These are phyloP conservation scores for Apiospora rasikravindrae DNA, from an alignment of 2,329 filamentous ascomycete species.

Conservation along the genomic window DNA sequence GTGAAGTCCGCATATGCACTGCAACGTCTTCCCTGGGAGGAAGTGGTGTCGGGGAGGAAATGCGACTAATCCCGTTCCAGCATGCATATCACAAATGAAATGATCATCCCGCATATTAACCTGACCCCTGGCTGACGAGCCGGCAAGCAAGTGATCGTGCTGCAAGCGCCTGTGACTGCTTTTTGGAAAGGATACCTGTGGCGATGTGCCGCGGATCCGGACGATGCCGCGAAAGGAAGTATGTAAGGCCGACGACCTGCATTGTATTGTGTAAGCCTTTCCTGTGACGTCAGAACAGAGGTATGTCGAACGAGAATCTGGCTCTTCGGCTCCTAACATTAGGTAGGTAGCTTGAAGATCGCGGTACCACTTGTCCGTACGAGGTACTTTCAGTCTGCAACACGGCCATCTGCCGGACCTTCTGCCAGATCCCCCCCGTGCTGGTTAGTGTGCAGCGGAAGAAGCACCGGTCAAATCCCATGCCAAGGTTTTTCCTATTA, in stretches of 20 bases:
- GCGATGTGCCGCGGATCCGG: neutral
- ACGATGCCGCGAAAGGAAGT: neutral
- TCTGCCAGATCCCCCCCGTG: neutral
- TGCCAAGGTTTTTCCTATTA: neutral
- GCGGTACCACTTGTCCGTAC: neutral
- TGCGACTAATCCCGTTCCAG: neutral
- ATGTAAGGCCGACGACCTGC: neutral
- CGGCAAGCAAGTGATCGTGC: neutral
- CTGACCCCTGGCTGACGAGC: neutral
- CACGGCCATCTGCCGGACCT: neutral
- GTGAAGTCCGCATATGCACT: slow-evolving; percentile 9
- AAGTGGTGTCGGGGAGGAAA: neutral
- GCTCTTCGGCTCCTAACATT: neutral
- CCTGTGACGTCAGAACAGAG: neutral
- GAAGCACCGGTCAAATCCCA: neutral
- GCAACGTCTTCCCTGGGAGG: neutral
- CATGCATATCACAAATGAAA: neutral
- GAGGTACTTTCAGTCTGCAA: neutral
- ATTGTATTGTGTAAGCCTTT: neutral
- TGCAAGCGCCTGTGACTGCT: neutral
- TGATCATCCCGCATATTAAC: neutral
- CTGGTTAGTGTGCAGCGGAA: neutral
- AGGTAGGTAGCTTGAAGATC: neutral
- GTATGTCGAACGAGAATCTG: neutral
- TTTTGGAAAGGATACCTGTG: too few relatives aligned